These are phyloP conservation scores for Mycena metata DNA, from an alignment of 768 basidiomycete genomes.

Conservation along the genomic window DNA sequence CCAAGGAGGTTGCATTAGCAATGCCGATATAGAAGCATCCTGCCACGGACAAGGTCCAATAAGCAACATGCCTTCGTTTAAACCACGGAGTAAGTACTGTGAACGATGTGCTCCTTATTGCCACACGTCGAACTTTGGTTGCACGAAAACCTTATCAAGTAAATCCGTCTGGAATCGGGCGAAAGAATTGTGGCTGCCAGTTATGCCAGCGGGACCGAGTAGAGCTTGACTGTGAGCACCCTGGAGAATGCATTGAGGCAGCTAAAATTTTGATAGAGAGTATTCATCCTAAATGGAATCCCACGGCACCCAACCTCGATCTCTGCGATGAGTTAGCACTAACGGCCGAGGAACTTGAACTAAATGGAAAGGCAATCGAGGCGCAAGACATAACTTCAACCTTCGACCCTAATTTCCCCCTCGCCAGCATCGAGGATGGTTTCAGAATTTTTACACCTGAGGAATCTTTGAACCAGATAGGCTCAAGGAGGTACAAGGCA, in stretches of 20 bases:
- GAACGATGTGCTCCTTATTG: too few species aligned
- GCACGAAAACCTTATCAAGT: too few species aligned
- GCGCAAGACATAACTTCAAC: neutral
- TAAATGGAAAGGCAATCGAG: neutral
- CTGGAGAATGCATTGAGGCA: neutral
- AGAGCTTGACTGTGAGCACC: neutral
- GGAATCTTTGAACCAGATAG: too few species aligned
- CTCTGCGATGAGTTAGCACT: neutral
- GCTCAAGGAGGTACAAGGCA: too few species aligned
- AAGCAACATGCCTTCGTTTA: neutral
- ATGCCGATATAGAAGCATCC: constrained; percentile 1
- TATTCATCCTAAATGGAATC: neutral
- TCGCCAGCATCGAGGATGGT: too few species aligned
- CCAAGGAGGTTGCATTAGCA: neutral
- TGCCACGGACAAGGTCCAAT: neutral
- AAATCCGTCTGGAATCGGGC: too few species aligned
- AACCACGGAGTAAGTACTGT: neutral
- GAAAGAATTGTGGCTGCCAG: neutral
- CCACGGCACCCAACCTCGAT: neutral
- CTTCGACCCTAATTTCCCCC: neutral
- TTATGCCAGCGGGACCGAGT: neutral
- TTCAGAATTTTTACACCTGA: too few species aligned
- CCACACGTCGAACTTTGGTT: too few species aligned
- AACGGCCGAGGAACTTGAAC: neutral
- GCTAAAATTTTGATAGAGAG: neutral